Base-by-base conservation (phyloP, 1,139 yeast species). In the Nadsonia starkeyi-henricii region DNA sequence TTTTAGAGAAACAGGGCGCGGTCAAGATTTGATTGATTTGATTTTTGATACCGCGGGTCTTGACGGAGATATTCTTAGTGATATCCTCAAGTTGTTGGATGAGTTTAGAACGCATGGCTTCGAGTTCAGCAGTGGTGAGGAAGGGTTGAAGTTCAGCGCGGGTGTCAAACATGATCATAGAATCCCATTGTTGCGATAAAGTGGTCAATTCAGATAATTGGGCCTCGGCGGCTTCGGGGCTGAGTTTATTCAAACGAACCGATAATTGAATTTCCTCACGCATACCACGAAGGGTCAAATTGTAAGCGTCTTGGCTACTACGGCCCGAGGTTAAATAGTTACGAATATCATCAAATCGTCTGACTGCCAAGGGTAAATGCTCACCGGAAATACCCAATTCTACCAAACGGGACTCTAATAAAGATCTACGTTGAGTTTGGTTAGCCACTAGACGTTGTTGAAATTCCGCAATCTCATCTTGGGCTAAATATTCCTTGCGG, bases 401-500 rank as follows among this genome's bases (percentile, higher is more conserved):
- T 13, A 53, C 44, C 54, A 54, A 51, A 37, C 65, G 54, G 15
- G 56, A 52, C 19, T 54, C 48, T 54, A 68, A 66, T 7, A 52
- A 46, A 19, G 62, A 53, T 45, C 61, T 49, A 47, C 64, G 58
- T 2, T 54, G 55, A 0, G 46, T 50, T 57, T 82, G 71, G 51
- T 63, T 66, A 4, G 56, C 60, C 20, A 68, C 69, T 54, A 79
- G 73, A 41, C 62, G 57, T 33, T 62, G 57, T 43, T 69, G 60
- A 12, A 59, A 63, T 48, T 68, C 63, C 45, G 73, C 57, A 42
- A 82, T 65, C 26, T 66, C 70, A n/a, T 79, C 78, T 56, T 73
- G 75, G 4, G 73, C 74, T 50, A 78, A 67, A 48, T 67, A 70
- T 60, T 81, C 86, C 62, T 84, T 82, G 61, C 85, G 72, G 19